Evolutionary conservation across 176 grass and related monocot species (phyloP).

Genomic region (Juncus inflexus): DNA sequence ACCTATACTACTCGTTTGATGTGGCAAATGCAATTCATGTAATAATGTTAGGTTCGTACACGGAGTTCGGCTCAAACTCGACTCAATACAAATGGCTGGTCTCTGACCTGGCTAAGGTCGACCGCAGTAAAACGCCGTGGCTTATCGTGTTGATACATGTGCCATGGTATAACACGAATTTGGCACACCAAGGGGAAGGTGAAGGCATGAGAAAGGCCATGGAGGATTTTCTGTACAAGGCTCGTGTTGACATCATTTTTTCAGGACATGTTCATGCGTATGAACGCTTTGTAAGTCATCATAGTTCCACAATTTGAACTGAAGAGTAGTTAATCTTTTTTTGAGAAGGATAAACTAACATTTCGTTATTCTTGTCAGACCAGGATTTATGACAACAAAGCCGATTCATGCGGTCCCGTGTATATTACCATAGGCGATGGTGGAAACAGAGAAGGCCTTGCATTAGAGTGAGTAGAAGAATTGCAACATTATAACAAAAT

Average conservation of each 20-base stretch:
- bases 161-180: constrained; percentile 94
- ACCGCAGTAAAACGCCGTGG: constrained; percentile 62
- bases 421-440: constrained; percentile 93
- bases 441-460: constrained; percentile 97
- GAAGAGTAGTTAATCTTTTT: neutral
- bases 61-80: constrained; percentile 38
- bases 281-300: constrained; percentile 77
- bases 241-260: constrained; percentile 74
- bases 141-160: constrained; percentile 62
- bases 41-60: constrained; percentile 77
- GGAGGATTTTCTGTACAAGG: constrained; percentile 59
- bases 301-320: neutral
- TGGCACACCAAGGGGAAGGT: constrained; percentile 69
- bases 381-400: constrained; percentile 60
- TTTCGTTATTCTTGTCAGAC: constrained; percentile 27
- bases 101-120: constrained; percentile 57
- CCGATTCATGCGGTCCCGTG: constrained; percentile 59
- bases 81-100: constrained; percentile 76
- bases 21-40: constrained; percentile 60
- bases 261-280: constrained; percentile 89
- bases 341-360: neutral
- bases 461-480: constrained; percentile 53
- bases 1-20: constrained; percentile 86
- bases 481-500: neutral
- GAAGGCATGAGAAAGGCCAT: constrained; percentile 72